Conservation (phyloP, 2,329 filamentous ascomycete species). For the Fusarium sp. region DNA sequence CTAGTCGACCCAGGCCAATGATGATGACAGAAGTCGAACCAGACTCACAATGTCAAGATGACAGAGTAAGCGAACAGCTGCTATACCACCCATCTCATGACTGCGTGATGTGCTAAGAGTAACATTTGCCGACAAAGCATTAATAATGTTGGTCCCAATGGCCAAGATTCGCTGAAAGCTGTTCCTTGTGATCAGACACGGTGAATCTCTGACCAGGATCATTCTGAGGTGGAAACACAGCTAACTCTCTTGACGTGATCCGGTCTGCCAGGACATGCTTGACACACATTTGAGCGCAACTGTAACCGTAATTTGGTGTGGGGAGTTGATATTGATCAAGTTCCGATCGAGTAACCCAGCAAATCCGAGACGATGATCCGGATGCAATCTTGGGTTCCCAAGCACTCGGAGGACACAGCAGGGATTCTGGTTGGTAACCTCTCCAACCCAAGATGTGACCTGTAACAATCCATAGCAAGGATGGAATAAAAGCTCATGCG, state of each 20-base stretch:
- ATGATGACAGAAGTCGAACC: slow-evolving; percentile 6
- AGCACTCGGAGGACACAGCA: slow-evolving; percentile 32
- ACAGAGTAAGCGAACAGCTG: slow-evolving; percentile 7
- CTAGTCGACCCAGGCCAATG: slow-evolving; percentile 25
- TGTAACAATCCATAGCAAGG: slow-evolving; percentile 32
- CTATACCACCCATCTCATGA: not conserved
- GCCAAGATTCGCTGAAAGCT: not conserved
- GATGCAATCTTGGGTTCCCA: slow-evolving; percentile 38
- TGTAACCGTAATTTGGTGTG: slow-evolving; percentile 6
- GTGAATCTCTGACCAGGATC: slow-evolving; percentile 1
- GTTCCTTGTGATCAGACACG: slow-evolving; percentile 11
- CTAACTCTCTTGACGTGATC: slow-evolving; percentile 10
- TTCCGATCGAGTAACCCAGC: slow-evolving; percentile 28
- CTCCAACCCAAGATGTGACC: slow-evolving; percentile 34
- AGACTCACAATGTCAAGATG: not conserved
- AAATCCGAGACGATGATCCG: slow-evolving; percentile 32
- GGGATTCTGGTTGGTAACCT: slow-evolving; percentile 31
- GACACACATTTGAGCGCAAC: not conserved
- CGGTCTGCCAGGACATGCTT: slow-evolving; percentile 15
- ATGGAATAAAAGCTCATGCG: slow-evolving; percentile 36
- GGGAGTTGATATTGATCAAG: slow-evolving; percentile 21
- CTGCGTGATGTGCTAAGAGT: slow-evolving; percentile 1
- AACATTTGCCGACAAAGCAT: slow-evolving; percentile 9
- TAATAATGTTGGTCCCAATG: not conserved
- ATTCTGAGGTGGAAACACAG: slow-evolving; percentile 13